phyloP scores from a whole-genome alignment of 805 yeast species.

The Zygoascus biomembranicola region DNA sequence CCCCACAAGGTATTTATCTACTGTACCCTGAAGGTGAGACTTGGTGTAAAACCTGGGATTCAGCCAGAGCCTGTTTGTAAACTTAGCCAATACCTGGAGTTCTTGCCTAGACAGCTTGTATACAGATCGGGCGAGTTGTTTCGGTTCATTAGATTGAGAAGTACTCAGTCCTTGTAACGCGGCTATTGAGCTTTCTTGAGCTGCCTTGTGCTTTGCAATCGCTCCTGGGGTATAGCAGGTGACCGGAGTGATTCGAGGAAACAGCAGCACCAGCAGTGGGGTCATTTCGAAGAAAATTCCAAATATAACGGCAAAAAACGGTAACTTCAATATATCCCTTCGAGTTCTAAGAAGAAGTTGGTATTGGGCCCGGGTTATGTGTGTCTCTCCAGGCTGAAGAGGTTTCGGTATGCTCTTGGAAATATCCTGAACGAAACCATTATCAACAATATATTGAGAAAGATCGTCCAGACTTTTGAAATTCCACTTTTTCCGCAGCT shows the following conservation, averaged over 20 bases:
- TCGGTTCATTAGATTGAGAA: background rate
- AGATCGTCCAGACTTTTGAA: conserved; percentile 15
- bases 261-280: conserved; percentile 40
- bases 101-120: conserved; percentile 12
- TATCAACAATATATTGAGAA: conserved; percentile 22
- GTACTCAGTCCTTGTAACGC: background rate
- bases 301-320: conserved; percentile 48
- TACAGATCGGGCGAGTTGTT: conserved; percentile 11
- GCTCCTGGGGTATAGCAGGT: conserved; percentile 40
- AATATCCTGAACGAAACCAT: conserved; percentile 7
- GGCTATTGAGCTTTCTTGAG: conserved; percentile 15
- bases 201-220: conserved; percentile 28
- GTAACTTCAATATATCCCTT: conserved; percentile 44
- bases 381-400: conserved; percentile 9
- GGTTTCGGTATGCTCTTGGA: background rate
- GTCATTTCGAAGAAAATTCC: conserved; percentile 51
- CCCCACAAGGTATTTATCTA: conserved; percentile 38
- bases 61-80: conserved; percentile 14
- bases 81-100: conserved; percentile 13
- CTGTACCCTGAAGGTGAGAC: conserved; percentile 30
- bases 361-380: conserved; percentile 35
- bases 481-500: conserved; percentile 13
- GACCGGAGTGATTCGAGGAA: conserved; percentile 53
- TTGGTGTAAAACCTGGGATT: conserved; percentile 29
- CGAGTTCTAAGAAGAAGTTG: conserved; percentile 45